Conservation (phyloP, 176 grass and related monocot species). For the Juncus effusus region DNA sequence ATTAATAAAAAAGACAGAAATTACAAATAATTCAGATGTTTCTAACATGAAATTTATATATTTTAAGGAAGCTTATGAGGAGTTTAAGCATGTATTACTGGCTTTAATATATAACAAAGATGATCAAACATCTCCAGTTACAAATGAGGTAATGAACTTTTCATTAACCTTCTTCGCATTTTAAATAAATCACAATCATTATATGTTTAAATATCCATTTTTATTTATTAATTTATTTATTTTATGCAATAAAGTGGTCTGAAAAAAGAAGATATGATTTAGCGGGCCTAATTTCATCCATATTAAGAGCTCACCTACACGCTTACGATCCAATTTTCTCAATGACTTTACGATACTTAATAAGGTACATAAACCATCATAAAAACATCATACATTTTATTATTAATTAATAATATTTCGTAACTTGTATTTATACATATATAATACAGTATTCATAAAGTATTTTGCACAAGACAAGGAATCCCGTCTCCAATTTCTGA, state of each 20-base stretch:
- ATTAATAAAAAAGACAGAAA: background rate
- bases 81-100: slow-evolving; percentile 97
- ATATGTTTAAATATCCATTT: slow-evolving; percentile 1
- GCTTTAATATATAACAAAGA: slow-evolving; percentile 90
- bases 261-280: slow-evolving; percentile 75
- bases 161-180: slow-evolving; percentile 11
- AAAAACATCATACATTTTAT: slow-evolving; percentile 17
- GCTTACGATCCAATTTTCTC: slow-evolving; percentile 96
- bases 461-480: slow-evolving; percentile 76
- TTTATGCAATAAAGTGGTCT: slow-evolving; percentile 68
- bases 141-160: slow-evolving; percentile 56
- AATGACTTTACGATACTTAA: slow-evolving; percentile 87
- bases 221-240: slow-evolving; percentile 20
- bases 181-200: slow-evolving; percentile 9
- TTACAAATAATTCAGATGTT: background rate
- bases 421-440: slow-evolving; percentile 15
- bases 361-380: slow-evolving; percentile 49
- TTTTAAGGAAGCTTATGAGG: slow-evolving; percentile 97
- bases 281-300: slow-evolving; percentile 82
- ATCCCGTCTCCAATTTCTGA: slow-evolving; percentile 86
- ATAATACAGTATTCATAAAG: slow-evolving; percentile 78
- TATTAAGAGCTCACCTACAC: slow-evolving; percentile 87
- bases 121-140: slow-evolving; percentile 80
- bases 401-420: slow-evolving; percentile 29
- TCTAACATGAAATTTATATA: slow-evolving; percentile 1